Conservation (phyloP, 202 grass and related monocot species). For the Setaria italica region DNA sequence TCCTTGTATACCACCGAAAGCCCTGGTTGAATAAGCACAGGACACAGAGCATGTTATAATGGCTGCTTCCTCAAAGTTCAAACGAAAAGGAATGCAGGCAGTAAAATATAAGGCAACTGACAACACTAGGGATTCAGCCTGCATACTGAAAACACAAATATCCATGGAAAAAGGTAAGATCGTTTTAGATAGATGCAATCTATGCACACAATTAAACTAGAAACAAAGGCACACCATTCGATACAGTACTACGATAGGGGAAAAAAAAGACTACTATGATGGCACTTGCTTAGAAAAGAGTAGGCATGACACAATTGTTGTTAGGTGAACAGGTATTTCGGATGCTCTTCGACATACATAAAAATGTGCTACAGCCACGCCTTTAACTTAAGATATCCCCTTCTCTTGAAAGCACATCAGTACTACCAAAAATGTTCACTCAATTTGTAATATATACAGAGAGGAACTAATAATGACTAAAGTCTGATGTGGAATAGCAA, state of each 20-base stretch:
- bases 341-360: background rate
- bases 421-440: background rate
- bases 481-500: background rate
- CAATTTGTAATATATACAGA: background rate
- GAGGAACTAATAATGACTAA: background rate
- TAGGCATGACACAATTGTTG: background rate
- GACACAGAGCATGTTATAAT: background rate
- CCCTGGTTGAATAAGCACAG: slow-evolving; percentile 55
- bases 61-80: slow-evolving; percentile 2
- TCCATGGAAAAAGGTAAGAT: slow-evolving; percentile 16
- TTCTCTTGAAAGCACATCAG: background rate
- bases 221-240: background rate
- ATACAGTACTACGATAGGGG: background rate
- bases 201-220: background rate
- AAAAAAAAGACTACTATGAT: background rate
- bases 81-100: background rate
- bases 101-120: background rate
- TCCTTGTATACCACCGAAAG: slow-evolving; percentile 86
- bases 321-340: background rate
- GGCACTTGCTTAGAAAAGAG: background rate
- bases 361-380: background rate
- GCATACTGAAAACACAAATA: slow-evolving; percentile 4
- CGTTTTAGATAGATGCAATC: slow-evolving; percentile 12
- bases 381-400: background rate
- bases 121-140: background rate